Evolutionary conservation across 192 early-diverging fungal species (phyloP), one percentile per base, ranked within the genome.

Genomic region (Coemansia sp.): DNA sequence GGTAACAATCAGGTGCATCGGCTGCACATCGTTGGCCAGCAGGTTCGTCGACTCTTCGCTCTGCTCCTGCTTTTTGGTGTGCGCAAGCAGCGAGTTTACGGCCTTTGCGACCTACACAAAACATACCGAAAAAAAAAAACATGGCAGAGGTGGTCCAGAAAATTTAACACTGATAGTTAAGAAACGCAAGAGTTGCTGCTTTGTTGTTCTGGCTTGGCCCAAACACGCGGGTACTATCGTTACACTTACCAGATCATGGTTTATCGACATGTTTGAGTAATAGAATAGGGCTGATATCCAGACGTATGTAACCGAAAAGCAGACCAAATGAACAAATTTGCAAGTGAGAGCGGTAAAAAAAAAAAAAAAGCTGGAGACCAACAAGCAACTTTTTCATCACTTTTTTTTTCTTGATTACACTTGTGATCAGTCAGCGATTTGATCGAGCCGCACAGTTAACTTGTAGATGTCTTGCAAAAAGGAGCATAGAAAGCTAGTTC

Each of bases 1-100:
- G 22, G 85, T 75, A 23, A 94, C 64, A 14, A 88, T 71, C 54
- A 92, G 58, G 62, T 83, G 85, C 18, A 91, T 77, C 27, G 31
- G 16, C 62, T 89, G 68, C 33, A 62, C 67, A 9, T 78, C 71
- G 29, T 85, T 85, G 11, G 71, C 66, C 23, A 87, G 73, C 64
- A 88, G 67, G 25, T 80, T 73, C 44, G 67, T 73, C 30, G 62
- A 60, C n/a, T 73, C 60, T 42, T 82, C 75, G 30, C 47, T 61
- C 19, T 62, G 52, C 9, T 55, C 49, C 24, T 57, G 32, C 64
- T 68, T 68, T 60, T 73, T 55, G 35, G 44, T 33, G 29, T 70
- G 58, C 31, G 56, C 71, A 12, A 81, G 50, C 64, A 81, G 47
- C 4, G 73, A 67, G 12, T 35, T 63, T 8, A 66, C 54, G 27